Evolutionary conservation across 169 alveolate species (phyloP).

Genomic region (Eimeria maxima): DNA sequence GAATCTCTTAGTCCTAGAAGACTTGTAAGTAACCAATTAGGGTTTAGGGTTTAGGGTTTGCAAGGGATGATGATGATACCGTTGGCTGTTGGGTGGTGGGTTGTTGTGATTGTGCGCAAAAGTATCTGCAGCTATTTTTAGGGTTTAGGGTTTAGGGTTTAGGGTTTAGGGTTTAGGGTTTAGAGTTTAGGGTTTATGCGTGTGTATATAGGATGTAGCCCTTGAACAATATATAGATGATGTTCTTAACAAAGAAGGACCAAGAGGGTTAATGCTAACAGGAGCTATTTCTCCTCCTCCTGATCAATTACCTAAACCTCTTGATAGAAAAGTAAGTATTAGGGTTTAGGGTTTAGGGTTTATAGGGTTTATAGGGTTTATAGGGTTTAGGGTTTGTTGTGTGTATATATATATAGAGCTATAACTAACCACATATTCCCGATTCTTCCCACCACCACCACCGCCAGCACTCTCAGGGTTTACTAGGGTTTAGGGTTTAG

Average conservation of each 20-base stretch:
- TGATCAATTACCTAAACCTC: background rate
- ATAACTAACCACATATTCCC: background rate
- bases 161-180: slow-evolving; percentile 43
- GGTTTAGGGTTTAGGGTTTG: slow-evolving; percentile 25
- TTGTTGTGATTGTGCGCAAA: too few relatives aligned
- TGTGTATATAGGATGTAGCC: background rate
- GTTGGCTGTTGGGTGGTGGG: too few relatives aligned
- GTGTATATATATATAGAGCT: background rate
- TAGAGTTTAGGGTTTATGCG: slow-evolving; percentile 21
- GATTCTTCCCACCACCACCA: background rate
- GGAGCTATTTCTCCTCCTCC: background rate
- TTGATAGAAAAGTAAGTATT: background rate
- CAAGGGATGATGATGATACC: too few relatives aligned
- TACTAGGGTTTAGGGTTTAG: background rate
- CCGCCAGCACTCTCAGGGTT: background rate
- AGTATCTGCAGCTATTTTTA: too few relatives aligned
- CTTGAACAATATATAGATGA: slow-evolving; percentile 24
- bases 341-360: slow-evolving; percentile 23
- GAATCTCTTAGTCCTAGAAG: background rate
- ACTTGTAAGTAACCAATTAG: background rate
- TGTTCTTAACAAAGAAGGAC: slow-evolving; percentile 8
- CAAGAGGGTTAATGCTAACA: background rate
- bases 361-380: slow-evolving; percentile 5
- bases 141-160: slow-evolving; percentile 37
- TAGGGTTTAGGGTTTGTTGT: slow-evolving; percentile 11